A percentile compares a stretch with the other conserved stretches of the same genome.
Evolutionary conservation across 2,329 filamentous ascomycete species (phyloP).

Genomic region (Colletotrichum incanum): DNA sequence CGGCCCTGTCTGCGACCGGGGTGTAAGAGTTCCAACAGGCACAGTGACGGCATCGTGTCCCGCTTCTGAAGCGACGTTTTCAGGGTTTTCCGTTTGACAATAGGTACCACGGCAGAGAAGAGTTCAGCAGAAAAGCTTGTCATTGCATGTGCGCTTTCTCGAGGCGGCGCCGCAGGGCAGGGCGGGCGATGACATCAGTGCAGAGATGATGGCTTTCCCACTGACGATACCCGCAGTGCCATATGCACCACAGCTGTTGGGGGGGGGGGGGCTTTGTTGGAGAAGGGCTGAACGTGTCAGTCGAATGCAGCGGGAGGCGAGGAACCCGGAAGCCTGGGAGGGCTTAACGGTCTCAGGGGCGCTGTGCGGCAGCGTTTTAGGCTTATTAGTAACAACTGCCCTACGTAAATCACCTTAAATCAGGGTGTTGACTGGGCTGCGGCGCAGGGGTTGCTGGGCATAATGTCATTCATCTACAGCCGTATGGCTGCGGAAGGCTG

Average conservation of each 20-base stretch:
- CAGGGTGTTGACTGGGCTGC: background rate
- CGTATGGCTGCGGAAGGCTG: slow-evolving; percentile 19
- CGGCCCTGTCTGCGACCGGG: background rate
- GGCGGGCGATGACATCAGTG: slow-evolving; percentile 31
- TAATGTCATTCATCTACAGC: slow-evolving; percentile 1
- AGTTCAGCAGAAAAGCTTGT: background rate
- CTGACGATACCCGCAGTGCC: background rate
- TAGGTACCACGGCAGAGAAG: too few relatives aligned
- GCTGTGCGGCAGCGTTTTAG: background rate
- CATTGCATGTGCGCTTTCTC: background rate
- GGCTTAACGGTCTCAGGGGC: slow-evolving; percentile 23
- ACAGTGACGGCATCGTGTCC: slow-evolving; percentile 34
- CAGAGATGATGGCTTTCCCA: background rate
- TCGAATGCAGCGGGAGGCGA: slow-evolving; percentile 33
- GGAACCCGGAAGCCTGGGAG: slow-evolving; percentile 29
- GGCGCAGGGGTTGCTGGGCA: background rate
- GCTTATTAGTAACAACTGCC: background rate
- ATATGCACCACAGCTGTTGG: too few relatives aligned
- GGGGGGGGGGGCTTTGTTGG: background rate
- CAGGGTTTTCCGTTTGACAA: slow-evolving; percentile 19
- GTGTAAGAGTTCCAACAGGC: background rate
- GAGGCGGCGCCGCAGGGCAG: background rate
- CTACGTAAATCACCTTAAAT: slow-evolving; percentile 1
- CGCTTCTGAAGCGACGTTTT: slow-evolving; percentile 19
- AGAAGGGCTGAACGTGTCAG: slow-evolving; percentile 9